phyloP scores from a whole-genome alignment of 176 grass and related monocot species.

The Carex cristatella region DNA sequence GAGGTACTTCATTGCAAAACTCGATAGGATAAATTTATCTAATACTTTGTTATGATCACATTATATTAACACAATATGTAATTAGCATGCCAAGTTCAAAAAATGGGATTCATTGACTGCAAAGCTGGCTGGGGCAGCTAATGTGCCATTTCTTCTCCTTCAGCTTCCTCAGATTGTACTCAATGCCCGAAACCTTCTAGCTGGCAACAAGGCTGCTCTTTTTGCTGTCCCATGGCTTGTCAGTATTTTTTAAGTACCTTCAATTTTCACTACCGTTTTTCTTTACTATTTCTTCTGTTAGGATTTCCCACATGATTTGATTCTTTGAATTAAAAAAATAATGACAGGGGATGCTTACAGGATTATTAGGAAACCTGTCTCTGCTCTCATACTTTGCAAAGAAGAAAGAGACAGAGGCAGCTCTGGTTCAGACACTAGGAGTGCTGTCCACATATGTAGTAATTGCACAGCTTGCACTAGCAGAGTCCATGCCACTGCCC shows the following conservation, averaged over 20 bases:
- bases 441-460: conserved; percentile 75
- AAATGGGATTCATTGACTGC: conserved; percentile 86
- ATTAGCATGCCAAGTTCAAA: conserved; percentile 40
- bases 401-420: conserved; percentile 89
- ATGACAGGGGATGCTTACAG: conserved; percentile 88
- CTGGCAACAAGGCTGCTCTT: conserved; percentile 81
- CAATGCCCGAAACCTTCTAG: conserved; percentile 84
- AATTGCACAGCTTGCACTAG: conserved; percentile 80
- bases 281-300: neutral
- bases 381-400: conserved; percentile 91
- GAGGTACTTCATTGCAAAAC: neutral
- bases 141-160: conserved; percentile 91
- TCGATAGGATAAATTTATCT: neutral
- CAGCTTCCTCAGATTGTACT: conserved; percentile 96
- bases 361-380: conserved; percentile 84
- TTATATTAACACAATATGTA: neutral
- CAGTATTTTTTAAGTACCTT: neutral
- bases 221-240: conserved; percentile 95
- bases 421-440: conserved; percentile 73
- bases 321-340: neutral
- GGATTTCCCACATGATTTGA: neutral
- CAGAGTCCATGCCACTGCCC: conserved; percentile 69
- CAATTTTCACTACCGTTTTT: neutral
- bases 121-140: conserved; percentile 69
- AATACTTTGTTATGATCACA: neutral